Evolutionary conservation across 305 asterid species (phyloP).

Genomic region (Solanum hybrid): DNA sequence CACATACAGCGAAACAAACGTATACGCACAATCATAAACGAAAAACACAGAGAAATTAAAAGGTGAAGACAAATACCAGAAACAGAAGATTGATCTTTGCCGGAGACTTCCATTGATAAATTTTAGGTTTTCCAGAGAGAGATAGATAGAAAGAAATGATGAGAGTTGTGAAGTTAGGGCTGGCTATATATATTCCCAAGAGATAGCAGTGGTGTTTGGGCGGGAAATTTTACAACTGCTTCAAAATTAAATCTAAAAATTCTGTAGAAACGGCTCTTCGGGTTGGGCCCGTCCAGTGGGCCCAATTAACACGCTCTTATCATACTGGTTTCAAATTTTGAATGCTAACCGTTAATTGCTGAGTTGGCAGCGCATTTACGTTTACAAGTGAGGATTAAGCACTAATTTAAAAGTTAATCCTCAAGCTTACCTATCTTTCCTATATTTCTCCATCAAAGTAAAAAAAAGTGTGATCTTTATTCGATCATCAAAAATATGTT

Average conservation of each 20-base stretch:
- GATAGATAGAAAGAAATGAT: neutral
- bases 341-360: neutral
- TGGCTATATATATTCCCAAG: neutral
- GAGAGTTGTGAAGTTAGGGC: neutral
- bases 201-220: neutral
- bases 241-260: neutral
- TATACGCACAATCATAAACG: neutral
- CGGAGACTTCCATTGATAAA: slow-evolving; percentile 41
- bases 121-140: neutral
- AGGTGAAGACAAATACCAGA: slow-evolving; percentile 27
- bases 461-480: neutral
- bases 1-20: neutral
- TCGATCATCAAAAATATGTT: neutral
- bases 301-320: slow-evolving; percentile 5
- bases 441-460: neutral
- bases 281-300: slow-evolving; percentile 8
- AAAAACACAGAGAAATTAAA: neutral
- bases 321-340: neutral
- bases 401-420: neutral
- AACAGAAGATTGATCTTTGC: slow-evolving; percentile 51
- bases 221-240: slow-evolving; percentile 11
- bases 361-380: neutral
- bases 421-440: neutral
- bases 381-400: neutral
- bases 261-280: slow-evolving; percentile 6